phyloP scores from a whole-genome alignment of 1,139 yeast species.

The Taiozyma sp. region DNA sequence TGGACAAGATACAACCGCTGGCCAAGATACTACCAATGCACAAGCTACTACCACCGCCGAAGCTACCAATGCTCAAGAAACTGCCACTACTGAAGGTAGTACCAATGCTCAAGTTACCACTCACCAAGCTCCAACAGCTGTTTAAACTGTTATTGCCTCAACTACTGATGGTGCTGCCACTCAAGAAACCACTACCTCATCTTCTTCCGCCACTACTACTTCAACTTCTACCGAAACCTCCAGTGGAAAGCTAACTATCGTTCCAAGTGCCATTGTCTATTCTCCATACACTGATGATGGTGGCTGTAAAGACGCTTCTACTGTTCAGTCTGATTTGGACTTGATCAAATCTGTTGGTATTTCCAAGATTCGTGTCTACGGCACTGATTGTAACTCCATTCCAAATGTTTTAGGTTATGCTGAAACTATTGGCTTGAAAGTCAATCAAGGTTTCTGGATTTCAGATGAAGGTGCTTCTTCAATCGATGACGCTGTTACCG shows the following conservation, averaged over 20 bases:
- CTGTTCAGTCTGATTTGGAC: conserved; percentile 55
- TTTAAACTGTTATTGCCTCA: background rate
- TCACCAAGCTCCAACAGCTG: background rate
- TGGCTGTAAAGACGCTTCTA: conserved; percentile 52
- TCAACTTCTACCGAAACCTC: conserved; percentile 15
- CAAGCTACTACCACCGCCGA: conserved; percentile 16
- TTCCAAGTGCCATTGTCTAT: conserved; percentile 62
- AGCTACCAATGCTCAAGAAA: conserved; percentile 7
- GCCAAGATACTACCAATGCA: conserved; percentile 11
- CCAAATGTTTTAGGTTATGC: conserved; percentile 61
- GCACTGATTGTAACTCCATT: conserved; percentile 76
- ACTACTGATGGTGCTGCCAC: conserved; percentile 10
- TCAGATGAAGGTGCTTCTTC: conserved; percentile 56
- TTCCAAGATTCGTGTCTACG: conserved; percentile 64
- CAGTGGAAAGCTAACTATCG: conserved; percentile 24
- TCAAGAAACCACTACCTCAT: conserved; percentile 12
- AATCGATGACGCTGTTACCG: conserved; percentile 52
- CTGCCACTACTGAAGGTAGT: conserved; percentile 11
- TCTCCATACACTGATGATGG: conserved; percentile 73
- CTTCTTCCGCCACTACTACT: conserved; percentile 16
- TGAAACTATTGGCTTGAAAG: conserved; percentile 53
- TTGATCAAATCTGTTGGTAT: conserved; percentile 58
- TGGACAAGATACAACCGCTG: conserved; percentile 12
- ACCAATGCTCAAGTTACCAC: conserved; percentile 8
- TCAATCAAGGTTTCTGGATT: conserved; percentile 90